These are phyloP conservation scores for Ustilago tritici DNA, from an alignment of 1,284 basidiomycete genomes.

Conservation along the genomic window DNA sequence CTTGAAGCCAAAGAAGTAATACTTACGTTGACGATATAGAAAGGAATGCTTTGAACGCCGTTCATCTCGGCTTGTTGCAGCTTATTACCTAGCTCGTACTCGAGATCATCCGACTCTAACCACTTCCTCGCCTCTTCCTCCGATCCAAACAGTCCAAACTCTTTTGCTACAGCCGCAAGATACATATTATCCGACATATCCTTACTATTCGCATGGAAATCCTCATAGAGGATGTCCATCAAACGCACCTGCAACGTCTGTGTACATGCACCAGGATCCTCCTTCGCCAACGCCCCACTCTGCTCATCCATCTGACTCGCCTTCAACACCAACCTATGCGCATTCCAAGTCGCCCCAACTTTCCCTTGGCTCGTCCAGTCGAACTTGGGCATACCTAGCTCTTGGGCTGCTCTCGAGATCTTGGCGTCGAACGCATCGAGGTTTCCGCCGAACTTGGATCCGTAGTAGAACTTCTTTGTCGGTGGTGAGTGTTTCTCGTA, in stretches of 20 bases:
- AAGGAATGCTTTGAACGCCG: slow-evolving; percentile 53
- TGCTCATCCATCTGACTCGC: slow-evolving; percentile 45
- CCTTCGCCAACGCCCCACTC: neutral
- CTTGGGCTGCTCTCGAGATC: slow-evolving; percentile 37
- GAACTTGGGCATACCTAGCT: slow-evolving; percentile 41
- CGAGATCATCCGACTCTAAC: slow-evolving; percentile 51
- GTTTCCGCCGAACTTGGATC: slow-evolving; percentile 40
- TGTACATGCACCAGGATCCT: slow-evolving; percentile 18
- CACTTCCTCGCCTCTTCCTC: slow-evolving; percentile 37
- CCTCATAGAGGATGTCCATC: slow-evolving; percentile 44
- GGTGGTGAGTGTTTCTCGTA: slow-evolving; percentile 47
- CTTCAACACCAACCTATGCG: slow-evolving; percentile 47
- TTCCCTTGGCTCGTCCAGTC: slow-evolving; percentile 48
- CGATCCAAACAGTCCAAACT: slow-evolving; percentile 35
- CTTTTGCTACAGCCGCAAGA: slow-evolving; percentile 32
- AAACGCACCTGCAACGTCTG: slow-evolving; percentile 36
- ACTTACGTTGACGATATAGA: slow-evolving; percentile 56
- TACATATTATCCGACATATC: slow-evolving; percentile 49
- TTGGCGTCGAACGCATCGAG: slow-evolving; percentile 57
- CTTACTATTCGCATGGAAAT: slow-evolving; percentile 34
- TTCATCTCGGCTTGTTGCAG: slow-evolving; percentile 56
- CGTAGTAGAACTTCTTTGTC: slow-evolving; percentile 52
- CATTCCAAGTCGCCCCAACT: slow-evolving; percentile 56
- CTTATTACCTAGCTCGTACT: slow-evolving; percentile 50
- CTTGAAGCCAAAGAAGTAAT: neutral